Conservation (phyloP, 768 basidiomycete species). For the Punctularia strigosozonata region DNA sequence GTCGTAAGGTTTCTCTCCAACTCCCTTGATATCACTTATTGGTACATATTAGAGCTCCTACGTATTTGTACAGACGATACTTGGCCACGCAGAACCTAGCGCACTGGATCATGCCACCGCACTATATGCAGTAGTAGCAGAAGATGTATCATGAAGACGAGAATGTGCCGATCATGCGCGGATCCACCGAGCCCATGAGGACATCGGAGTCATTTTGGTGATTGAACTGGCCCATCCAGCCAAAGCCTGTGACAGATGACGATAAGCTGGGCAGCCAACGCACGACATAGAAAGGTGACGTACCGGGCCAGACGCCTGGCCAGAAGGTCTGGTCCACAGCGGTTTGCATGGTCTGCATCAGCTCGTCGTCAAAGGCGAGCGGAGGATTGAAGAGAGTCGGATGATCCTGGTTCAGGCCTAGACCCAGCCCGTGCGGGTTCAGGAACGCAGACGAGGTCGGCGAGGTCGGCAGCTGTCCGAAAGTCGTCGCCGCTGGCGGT, state of each 20-base stretch:
- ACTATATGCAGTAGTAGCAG: too few relatives aligned
- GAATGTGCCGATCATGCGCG: too few relatives aligned
- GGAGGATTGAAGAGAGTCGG: background rate
- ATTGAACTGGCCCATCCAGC: background rate
- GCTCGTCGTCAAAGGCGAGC: background rate
- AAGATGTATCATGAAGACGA: too few relatives aligned
- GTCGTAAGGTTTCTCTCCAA: too few relatives aligned
- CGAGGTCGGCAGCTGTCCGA: background rate
- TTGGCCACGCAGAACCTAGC: too few relatives aligned
- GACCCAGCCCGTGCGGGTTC: too few relatives aligned
- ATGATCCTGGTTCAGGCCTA: background rate
- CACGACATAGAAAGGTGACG: background rate
- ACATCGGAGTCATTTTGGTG: too few relatives aligned
- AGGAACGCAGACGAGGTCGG: background rate
- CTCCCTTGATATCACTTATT: too few relatives aligned
- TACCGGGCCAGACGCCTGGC: background rate
- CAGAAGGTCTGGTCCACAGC: background rate
- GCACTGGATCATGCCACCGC: too few relatives aligned
- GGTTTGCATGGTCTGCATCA: background rate
- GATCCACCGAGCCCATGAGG: too few relatives aligned
- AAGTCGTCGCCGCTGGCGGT: background rate
- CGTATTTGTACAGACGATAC: too few relatives aligned
- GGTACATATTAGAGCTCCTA: too few relatives aligned
- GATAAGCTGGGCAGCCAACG: background rate
- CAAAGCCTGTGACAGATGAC: background rate